These are phyloP conservation scores for Paraconiothyrium brasiliense DNA, from an alignment of 2,329 filamentous ascomycete species.

Conservation along the genomic window DNA sequence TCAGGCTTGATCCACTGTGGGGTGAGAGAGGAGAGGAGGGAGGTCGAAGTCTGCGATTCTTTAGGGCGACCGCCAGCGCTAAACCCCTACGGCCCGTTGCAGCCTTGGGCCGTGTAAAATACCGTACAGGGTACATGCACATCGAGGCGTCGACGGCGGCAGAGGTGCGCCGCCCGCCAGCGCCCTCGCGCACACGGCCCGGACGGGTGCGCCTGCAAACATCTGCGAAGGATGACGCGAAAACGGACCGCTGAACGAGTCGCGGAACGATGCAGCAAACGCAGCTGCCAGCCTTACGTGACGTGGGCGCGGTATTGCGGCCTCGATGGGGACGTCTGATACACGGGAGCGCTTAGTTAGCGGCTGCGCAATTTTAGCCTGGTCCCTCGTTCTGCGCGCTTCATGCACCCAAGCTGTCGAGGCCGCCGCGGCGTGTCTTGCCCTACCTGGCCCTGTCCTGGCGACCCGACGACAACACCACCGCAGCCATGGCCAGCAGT, in stretches of 20 bases:
- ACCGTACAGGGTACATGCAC: constrained; percentile 2
- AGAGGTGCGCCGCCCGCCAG: not conserved
- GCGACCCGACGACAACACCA: not conserved
- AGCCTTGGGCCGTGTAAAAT: constrained; percentile 14
- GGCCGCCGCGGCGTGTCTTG: not conserved
- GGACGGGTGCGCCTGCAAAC: not conserved
- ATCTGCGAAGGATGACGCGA: not conserved
- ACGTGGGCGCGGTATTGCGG: constrained; percentile 3
- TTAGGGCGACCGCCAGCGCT: constrained; percentile 31
- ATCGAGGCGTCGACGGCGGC: not conserved
- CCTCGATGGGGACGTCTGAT: constrained; percentile 3
- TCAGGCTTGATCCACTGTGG: constrained; percentile 43
- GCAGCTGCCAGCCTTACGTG: constrained; percentile 10
- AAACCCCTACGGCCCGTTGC: constrained; percentile 26
- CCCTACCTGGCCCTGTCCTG: not conserved
- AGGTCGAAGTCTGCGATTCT: constrained; percentile 38
- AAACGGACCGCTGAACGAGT: not conserved
- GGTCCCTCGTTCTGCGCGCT: constrained; percentile 4
- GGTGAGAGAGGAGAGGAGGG: constrained; percentile 41
- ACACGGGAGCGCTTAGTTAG: constrained; percentile 14
- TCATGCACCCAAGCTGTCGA: not conserved
- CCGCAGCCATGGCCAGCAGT: constrained; percentile 19
- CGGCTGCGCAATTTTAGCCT: constrained; percentile 9
- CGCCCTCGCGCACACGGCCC: not conserved
- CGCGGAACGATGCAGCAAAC: constrained; percentile 8